Base-by-base conservation (phyloP, 2,329 filamentous ascomycete genomes). In the Trichoderma arundinaceum region DNA sequence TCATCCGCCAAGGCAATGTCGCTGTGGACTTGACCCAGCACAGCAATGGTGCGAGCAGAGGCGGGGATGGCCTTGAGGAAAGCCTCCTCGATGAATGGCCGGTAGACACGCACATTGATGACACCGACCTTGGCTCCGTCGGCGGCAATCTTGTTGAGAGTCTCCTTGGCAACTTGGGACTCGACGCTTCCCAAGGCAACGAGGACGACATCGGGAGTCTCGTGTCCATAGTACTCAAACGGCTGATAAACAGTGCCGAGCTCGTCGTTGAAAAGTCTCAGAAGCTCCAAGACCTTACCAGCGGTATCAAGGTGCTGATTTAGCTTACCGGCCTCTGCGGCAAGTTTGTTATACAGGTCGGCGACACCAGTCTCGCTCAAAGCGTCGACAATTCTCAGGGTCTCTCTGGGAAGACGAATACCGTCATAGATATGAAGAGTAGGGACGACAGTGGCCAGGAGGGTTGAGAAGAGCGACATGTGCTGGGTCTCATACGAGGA, bases 131-230 rank as follows among this genome's bases (percentile, higher is more conserved):
- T 92, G 74, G 86, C 85, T 69, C 90, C 93, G 69, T 90, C 85
- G 69, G 86, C 84, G 35, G 91, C 86, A 53, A 98, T 83, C 46
- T 89, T 88, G 49, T 84, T 82, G 10, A 92, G 88, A 61, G 97
- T 87, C 79, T 97, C 92, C 70, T 90, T 89, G 65, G 92, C 88
- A 67, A 98, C 82, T 72, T 95, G 93, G 13, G 92, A 88, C 81
- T 99, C 95, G 5, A 94, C 88, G 67, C 92, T 97, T 71, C 95
- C 95, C 72, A 99, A 97, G 51, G 92, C 91, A 35, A 98, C 93
- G 39, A 98, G 82, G 15, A 99, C 92, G 9, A 89, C 88, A 70
- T 94, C 91, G 4, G 95, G 88, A 49, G 88, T 82, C 56, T 86
- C 82, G 75, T 98, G 92, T 28, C 95, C 95, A 73, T 90, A 86